These are phyloP conservation scores for Hypoxylon trugodes DNA, from an alignment of 495 filamentous ascomycete genomes.

Conservation along the genomic window DNA sequence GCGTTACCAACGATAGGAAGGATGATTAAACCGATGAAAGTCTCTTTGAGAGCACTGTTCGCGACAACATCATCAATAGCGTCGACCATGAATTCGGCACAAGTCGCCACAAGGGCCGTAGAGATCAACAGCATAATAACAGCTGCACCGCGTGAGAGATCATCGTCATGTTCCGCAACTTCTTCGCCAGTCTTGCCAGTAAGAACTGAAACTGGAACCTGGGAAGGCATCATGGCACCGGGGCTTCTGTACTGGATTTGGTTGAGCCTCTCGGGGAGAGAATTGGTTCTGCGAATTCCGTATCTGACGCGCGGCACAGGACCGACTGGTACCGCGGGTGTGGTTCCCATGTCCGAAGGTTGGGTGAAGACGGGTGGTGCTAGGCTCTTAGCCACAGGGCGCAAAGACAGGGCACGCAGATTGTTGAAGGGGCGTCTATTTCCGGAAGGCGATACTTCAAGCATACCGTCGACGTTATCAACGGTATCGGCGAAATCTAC, in stretches of 20 bases:
- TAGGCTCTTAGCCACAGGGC: conserved; percentile 54
- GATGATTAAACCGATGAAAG: conserved; percentile 89
- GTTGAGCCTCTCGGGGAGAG: conserved; percentile 75
- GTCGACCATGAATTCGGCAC: conserved; percentile 87
- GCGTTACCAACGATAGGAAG: conserved; percentile 92
- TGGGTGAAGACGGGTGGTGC: conserved; percentile 56
- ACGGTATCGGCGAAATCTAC: conserved; percentile 50
- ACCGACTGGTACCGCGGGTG: conserved; percentile 42
- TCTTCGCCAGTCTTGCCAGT: conserved; percentile 47
- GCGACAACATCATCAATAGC: conserved; percentile 77
- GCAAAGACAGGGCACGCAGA: conserved; percentile 51
- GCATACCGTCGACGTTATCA: conserved; percentile 39
- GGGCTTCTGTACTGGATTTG: conserved; percentile 54
- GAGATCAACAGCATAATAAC: conserved; percentile 76
- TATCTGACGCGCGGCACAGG: conserved; percentile 63
- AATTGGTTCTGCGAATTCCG: conserved; percentile 78
- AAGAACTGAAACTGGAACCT: conserved; percentile 46
- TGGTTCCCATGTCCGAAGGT: conserved; percentile 31
- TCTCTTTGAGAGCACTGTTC: conserved; percentile 70
- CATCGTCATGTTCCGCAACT: conserved; percentile 56
- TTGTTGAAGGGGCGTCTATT: conserved; percentile 48
- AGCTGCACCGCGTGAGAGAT: conserved; percentile 78
- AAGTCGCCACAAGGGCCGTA: conserved; percentile 82
- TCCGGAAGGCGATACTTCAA: conserved; percentile 43
- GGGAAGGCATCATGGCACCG: conserved; percentile 53